Base-by-base conservation (phyloP, 495 filamentous ascomycete genomes). In the Penicillium fimorum region DNA sequence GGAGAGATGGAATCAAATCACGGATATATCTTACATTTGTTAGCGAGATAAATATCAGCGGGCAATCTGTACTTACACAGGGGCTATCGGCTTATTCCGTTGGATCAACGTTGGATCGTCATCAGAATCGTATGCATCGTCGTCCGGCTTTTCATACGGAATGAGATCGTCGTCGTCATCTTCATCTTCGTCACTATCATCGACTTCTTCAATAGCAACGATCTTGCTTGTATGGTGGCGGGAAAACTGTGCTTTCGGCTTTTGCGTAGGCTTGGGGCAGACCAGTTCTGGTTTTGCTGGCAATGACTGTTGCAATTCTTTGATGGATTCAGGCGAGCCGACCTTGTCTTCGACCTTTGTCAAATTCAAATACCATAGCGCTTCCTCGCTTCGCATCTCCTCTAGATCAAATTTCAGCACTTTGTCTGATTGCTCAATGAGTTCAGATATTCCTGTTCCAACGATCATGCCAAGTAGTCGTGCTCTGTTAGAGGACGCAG, bases 401-500 rank as follows among this genome's bases (percentile, higher is more conserved):
- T 94, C 89, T 57, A 89, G 76, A n/a, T 89, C 84, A 64, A 99
- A 97, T 51, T 85, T 84, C 70, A 97, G 85, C 50, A 76, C 79
- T 50, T 86, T 88, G 1, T 78, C 87, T 24, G 82, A 82, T 56
- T 85, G 83, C 63, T 97, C 91, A 5, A 94, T 83, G 2, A 99
- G 78, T 18, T 81, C 76, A 0, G 92, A 96, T 13, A 97, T 81
- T 0, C 85, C 83, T 47, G 87, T 91, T 2, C 89, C 94, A 43
- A 96, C 84, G 5, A 90, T 76, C 89, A 99, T 96, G 0, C 94
- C 95, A 4, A 99, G 78, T 53, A 92, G 89, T 4, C 94, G 83
- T 49, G 89, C 86, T 53, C 85, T 80, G 13, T 77, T 76, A 45
- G 92, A 91, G 20, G 90, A 83, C 25, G 89, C 80, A 11, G 82